phyloP scores from a whole-genome alignment of 345 rosid genomes.

The Adansonia digitata region DNA sequence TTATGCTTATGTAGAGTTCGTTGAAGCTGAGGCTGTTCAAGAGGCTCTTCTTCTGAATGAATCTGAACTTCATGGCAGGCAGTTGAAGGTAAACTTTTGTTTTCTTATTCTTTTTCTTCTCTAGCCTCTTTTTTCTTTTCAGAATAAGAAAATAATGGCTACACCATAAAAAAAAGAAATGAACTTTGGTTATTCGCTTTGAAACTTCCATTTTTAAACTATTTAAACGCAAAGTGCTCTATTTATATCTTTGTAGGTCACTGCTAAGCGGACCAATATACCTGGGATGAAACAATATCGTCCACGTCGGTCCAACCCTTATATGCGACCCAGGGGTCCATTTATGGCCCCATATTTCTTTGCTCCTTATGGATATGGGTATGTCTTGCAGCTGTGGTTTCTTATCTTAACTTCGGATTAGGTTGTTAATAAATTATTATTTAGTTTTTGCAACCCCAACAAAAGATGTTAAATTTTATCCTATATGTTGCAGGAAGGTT shows the following conservation, averaged over 20 bases:
- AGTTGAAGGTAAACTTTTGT: slow-evolving; percentile 46
- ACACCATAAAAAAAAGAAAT: background rate
- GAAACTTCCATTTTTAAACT: background rate
- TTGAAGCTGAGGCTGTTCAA: slow-evolving; percentile 60
- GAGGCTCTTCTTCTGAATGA: slow-evolving; percentile 63
- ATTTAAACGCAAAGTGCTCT: background rate
- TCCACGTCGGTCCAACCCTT: slow-evolving; percentile 47
- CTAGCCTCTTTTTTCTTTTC: background rate
- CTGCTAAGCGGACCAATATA: slow-evolving; percentile 57
- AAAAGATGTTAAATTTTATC: background rate
- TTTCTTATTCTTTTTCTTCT: background rate
- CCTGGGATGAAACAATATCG: slow-evolving; percentile 81
- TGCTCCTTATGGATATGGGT: slow-evolving; percentile 67
- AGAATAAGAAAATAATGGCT: background rate
- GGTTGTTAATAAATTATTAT: background rate
- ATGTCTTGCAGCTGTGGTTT: slow-evolving; percentile 10
- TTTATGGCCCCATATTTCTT: slow-evolving; percentile 42
- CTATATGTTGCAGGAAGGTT: slow-evolving; percentile 45
- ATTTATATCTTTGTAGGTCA: slow-evolving; percentile 32
- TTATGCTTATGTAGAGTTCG: slow-evolving; percentile 73
- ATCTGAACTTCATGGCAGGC: slow-evolving; percentile 69
- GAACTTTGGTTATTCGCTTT: background rate
- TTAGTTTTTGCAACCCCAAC: background rate
- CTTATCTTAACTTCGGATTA: background rate
- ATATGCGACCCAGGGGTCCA: slow-evolving; percentile 33